Percentiles rank a stretch among this genome's conserved stretches.
Conservation (phyloP, 345 rosid species). For the Sonneratia alba region DNA sequence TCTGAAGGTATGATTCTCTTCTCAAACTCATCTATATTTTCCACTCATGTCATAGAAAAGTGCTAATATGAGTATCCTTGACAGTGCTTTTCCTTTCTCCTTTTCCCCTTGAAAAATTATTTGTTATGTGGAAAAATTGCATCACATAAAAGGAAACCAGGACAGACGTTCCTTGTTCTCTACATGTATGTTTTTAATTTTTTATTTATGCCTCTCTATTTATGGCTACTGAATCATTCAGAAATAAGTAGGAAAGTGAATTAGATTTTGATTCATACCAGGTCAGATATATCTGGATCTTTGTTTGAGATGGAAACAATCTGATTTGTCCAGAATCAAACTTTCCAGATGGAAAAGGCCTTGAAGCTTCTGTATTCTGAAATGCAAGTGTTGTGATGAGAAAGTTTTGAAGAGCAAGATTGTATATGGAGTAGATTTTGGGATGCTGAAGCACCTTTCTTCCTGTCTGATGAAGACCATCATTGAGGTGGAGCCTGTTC, state of each 20-base stretch:
- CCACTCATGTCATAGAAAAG: neutral
- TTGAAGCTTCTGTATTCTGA: slow-evolving; percentile 69
- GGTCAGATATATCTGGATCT: slow-evolving; percentile 77
- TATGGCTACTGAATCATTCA: neutral
- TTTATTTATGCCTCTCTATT: neutral
- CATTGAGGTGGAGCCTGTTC: slow-evolving; percentile 45
- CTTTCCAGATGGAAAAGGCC: slow-evolving; percentile 61
- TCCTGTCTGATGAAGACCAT: slow-evolving; percentile 81
- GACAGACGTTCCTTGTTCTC: too few relatives aligned
- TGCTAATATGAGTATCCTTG: too few relatives aligned
- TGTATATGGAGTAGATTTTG: slow-evolving; percentile 66
- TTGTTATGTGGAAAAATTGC: too few relatives aligned
- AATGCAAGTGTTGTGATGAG: slow-evolving; percentile 76
- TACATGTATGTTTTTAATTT: too few relatives aligned
- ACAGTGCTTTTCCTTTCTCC: too few relatives aligned
- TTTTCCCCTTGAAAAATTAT: too few relatives aligned
- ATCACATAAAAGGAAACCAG: too few relatives aligned
- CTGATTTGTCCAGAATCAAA: slow-evolving; percentile 75
- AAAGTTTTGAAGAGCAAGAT: slow-evolving; percentile 46
- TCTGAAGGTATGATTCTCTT: neutral
- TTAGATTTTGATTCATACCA: slow-evolving; percentile 28
- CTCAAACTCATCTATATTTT: neutral
- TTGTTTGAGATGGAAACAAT: slow-evolving; percentile 86
- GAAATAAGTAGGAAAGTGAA: neutral
- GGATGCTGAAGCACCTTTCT: slow-evolving; percentile 85